Percentiles rank a stretch among this genome's conserved stretches.
phyloP scores from a whole-genome alignment of 108 stramenopile species.

The Aurantiochytrium sp. region DNA sequence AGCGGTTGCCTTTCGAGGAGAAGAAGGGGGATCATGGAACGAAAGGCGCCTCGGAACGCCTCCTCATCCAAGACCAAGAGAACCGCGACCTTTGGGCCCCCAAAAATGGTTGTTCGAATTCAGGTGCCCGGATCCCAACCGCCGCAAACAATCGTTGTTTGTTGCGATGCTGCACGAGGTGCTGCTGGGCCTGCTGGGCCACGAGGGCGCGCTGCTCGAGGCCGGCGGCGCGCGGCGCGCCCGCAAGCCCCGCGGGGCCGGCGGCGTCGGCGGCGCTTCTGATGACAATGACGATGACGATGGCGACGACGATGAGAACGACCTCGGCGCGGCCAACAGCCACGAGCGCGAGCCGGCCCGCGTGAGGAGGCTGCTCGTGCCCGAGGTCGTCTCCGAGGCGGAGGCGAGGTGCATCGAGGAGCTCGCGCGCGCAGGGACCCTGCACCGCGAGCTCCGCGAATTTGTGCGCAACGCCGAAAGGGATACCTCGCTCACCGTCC shows the following conservation, averaged over 20 bases:
- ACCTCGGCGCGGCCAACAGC: neutral
- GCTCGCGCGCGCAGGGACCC: neutral
- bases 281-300: neutral
- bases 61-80: too few species aligned
- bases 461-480: neutral
- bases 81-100: too few species aligned
- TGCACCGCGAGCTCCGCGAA: neutral
- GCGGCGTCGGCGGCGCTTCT: neutral
- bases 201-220: neutral
- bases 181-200: neutral
- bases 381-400: neutral
- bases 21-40: too few species aligned
- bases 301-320: neutral
- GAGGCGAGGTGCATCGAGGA: neutral
- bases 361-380: neutral
- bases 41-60: too few species aligned
- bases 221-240: neutral
- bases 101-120: too few species aligned
- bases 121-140: too few species aligned
- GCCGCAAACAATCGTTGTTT: too few species aligned
- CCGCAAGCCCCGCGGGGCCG: neutral
- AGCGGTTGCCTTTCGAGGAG: too few species aligned
- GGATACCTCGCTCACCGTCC: neutral
- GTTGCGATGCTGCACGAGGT: constrained; percentile 13
- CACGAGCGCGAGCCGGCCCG: neutral